These are phyloP conservation scores for Fonsecaea pugnacius DNA, from an alignment of 2,329 filamentous ascomycete species.

Conservation along the genomic window DNA sequence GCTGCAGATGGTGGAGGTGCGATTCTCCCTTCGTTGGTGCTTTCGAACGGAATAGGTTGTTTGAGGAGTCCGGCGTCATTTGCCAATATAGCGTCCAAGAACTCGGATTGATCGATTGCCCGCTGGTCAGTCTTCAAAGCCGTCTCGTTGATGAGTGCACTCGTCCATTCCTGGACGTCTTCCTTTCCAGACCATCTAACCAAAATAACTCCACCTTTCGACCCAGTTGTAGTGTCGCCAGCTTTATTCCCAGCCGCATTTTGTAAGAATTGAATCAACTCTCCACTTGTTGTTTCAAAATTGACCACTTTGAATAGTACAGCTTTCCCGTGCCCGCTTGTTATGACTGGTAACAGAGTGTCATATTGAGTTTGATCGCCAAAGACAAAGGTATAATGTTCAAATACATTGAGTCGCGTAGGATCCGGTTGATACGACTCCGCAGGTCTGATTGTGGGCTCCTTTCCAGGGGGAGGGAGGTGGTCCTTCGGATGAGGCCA, in stretches of 20 bases:
- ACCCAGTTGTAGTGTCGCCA: conserved; percentile 65
- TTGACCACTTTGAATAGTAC: conserved; percentile 66
- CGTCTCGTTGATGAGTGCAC: conserved; percentile 69
- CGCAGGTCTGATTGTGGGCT: conserved; percentile 70
- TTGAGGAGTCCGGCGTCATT: conserved; percentile 75
- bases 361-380: conserved; percentile 76
- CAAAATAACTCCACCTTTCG: conserved; percentile 72
- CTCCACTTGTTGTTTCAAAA: conserved; percentile 69
- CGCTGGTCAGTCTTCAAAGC: conserved; percentile 77
- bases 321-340: conserved; percentile 81
- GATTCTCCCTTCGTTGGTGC: conserved; percentile 38
- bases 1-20: conserved; percentile 31
- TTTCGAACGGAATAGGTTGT: conserved; percentile 63
- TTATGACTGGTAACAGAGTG: conserved; percentile 74
- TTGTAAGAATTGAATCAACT: conserved; percentile 78
- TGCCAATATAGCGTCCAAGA: conserved; percentile 85
- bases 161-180: conserved; percentile 69
- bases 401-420: conserved; percentile 72
- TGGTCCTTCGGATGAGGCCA: conserved; percentile 78
- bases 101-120: conserved; percentile 85
- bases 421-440: conserved; percentile 74
- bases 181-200: conserved; percentile 68
- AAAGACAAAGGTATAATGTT: conserved; percentile 87
- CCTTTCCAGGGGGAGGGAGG: conserved; percentile 74
- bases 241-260: conserved; percentile 74